Evolutionary conservation across 1,284 basidiomycete species (phyloP), one percentile per base, ranked within the genome.

Genomic region (Neotropicomus parvogracilis): DNA sequence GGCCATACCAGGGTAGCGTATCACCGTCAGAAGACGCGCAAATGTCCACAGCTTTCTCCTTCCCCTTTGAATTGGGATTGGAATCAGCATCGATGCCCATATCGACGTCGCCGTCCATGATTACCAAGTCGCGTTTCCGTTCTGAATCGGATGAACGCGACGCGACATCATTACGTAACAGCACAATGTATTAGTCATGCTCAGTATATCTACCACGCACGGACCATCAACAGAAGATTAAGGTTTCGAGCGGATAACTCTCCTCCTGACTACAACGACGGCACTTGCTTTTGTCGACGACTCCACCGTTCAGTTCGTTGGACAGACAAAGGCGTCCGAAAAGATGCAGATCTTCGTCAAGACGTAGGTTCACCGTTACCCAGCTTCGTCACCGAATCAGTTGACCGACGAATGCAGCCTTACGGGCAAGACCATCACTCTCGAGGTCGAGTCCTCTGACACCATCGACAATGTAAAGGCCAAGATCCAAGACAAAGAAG

Each of bases 391-490:
- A 2, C 3, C 4, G 13, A 8, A 24, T n/a, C 10, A 16, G 21
- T 36, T 51, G 21, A 58, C 20, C 1, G 10, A 17, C 28, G 16
- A 10, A 39, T 19, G 24, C 64, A 93, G 90, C 81, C 90, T 98
- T 60, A 97, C 95, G 79, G 95, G 95, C 71, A 98, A 59, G 45
- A 59, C 57, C 49, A 59, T 59, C 56, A 59, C 57, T 21, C 60
- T 59, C 60, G 61, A 59, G 53, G 57, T 59, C 53, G 57, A 58
- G 41, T 61, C 57, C 39, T 58, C 56, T 3, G 59, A 58, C 44
- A 97, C 94, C 56, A 95, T 97, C 74, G 93, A 97, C 80, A 95
- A 95, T 81, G 92, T 95, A 75, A 94, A 95, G 79, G 81, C 88
- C 69, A 95, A 95, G 75, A 95, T 95, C 66, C 91, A 94, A 70